phyloP scores from a whole-genome alignment of 768 basidiomycete genomes.

The Leucosporidium yakuticum region DNA sequence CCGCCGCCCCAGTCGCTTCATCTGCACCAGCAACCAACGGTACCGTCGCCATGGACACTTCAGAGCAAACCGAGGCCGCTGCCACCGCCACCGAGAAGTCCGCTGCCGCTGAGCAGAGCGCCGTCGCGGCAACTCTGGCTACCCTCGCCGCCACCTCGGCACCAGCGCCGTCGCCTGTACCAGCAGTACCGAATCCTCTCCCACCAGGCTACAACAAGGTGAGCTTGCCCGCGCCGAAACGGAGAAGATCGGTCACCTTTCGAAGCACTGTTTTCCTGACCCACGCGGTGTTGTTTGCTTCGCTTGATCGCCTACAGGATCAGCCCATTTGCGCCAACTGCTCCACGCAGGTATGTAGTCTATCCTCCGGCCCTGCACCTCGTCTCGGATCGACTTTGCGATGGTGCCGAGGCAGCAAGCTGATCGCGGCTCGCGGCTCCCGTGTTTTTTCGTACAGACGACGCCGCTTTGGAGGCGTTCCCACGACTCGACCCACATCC shows the following conservation, averaged over 20 bases:
- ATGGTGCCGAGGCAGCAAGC: neutral
- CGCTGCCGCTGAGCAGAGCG: neutral
- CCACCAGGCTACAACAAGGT: conserved; percentile 15
- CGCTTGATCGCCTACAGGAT: conserved; percentile 13
- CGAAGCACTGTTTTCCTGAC: neutral
- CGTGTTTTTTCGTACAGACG: conserved; percentile 16
- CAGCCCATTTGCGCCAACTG: conserved; percentile 38
- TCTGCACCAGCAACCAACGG: no score
- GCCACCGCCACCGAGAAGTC: neutral
- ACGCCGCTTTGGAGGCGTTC: conserved; percentile 40
- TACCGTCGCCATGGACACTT: neutral
- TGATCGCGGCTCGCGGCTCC: neutral
- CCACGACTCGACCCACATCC: conserved; percentile 35
- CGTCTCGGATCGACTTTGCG: neutral
- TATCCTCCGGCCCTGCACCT: neutral
- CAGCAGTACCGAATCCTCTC: conserved; percentile 3
- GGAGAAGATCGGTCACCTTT: neutral
- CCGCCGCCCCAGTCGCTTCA: no score
- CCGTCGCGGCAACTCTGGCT: neutral
- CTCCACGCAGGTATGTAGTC: conserved; percentile 26
- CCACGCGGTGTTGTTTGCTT: neutral
- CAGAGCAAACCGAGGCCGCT: neutral
- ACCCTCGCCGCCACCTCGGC: neutral
- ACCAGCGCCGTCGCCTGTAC: neutral
- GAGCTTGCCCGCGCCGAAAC: no score